Base-by-base conservation (phyloP, 2,329 filamentous ascomycete genomes). In the Capronia americana region DNA sequence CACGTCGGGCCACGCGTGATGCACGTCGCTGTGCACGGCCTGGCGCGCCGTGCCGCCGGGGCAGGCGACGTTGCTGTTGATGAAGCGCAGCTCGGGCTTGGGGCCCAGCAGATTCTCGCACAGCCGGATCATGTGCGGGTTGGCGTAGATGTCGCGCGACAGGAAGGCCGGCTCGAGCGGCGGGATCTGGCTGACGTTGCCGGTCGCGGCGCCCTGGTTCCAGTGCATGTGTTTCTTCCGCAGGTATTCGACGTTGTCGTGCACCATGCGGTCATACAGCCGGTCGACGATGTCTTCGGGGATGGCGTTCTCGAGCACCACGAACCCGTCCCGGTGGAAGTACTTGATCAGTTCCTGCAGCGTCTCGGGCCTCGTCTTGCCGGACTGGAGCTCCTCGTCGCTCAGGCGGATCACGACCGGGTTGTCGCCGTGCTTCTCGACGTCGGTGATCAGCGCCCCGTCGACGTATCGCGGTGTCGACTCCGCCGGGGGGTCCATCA, bases 201-300 rank as follows among this genome's bases (percentile, higher is more conserved):
- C 74, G 1, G 76, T 78, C 2, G 69, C 53, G 20, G 71, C 57
- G 44, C 73, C 73, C 51, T 74, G 76, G 66, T 77, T 77, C 70
- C 64, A 70, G n/a, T 68, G 69, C 34, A 68, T 61, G 32, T 74
- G 63, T 4, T 77, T 77, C 72, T 79, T 77, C 24, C 46, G 38
- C 12, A 63, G 51, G 17, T 68, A 65, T 14, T 63, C 61, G 20
- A 55, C 61, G 63, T 77, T 75, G 8, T 79, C 73, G 6, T 69
- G 70, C 1, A 86, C 79, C 87, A 89, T 89, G 69, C 83, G 85
- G 56, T 72, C 69, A 71, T 89, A 88, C 30, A 90, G 77, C 4
- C 72, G 70, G 66, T 77, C 73, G 14, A 78, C 71, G 63, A 77
- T 75, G 6, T 60, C 51, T 1, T 72, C 64, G 30, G 75, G 64